These are phyloP conservation scores for Sarocladium oryzae DNA, from an alignment of 2,329 filamentous ascomycete genomes.

Conservation along the genomic window DNA sequence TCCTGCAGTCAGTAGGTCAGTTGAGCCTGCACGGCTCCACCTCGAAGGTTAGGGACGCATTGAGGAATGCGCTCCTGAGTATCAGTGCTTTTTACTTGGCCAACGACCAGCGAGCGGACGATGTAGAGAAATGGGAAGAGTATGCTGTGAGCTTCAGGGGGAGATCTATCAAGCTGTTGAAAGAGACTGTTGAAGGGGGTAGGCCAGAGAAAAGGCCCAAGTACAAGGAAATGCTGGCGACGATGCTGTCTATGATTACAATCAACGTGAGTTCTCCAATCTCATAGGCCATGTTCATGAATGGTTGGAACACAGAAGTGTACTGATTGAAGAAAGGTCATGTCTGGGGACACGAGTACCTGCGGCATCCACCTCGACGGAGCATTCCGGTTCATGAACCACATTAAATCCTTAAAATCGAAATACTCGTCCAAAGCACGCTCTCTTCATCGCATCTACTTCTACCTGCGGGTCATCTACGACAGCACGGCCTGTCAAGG, in stretches of 20 bases:
- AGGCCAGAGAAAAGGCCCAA: conserved; percentile 12
- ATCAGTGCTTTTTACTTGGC: conserved; percentile 15
- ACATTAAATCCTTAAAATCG: conserved; percentile 15
- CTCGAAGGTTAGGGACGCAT: conserved; percentile 10
- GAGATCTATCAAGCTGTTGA: conserved; percentile 16
- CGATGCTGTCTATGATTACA: conserved; percentile 21
- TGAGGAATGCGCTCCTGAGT: conserved; percentile 13
- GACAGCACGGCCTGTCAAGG: conserved; percentile 15
- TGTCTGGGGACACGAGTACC: conserved; percentile 19
- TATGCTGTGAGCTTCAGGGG: conserved; percentile 12
- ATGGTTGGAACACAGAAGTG: too few species aligned
- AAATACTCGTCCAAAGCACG: conserved; percentile 15
- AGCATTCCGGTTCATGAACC: conserved; percentile 15
- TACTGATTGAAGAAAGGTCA: conserved; percentile 18
- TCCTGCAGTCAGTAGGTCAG: conserved; percentile 12
- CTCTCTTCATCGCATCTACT: conserved; percentile 19
- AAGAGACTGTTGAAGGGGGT: conserved; percentile 16
- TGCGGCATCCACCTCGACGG: conserved; percentile 19
- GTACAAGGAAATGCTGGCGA: conserved; percentile 20
- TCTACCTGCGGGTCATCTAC: conserved; percentile 19
- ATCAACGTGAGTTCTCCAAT: conserved; percentile 20
- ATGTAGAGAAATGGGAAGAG: conserved; percentile 14
- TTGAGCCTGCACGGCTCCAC: conserved; percentile 12
- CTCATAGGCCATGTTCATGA: too few species aligned
- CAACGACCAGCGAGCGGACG: conserved; percentile 10